A percentile compares a stretch with the other conserved stretches of the same genome.
Evolutionary conservation across 176 grass and related monocot genomes (phyloP).

Genomic region (Thinopyrum elongatum): DNA sequence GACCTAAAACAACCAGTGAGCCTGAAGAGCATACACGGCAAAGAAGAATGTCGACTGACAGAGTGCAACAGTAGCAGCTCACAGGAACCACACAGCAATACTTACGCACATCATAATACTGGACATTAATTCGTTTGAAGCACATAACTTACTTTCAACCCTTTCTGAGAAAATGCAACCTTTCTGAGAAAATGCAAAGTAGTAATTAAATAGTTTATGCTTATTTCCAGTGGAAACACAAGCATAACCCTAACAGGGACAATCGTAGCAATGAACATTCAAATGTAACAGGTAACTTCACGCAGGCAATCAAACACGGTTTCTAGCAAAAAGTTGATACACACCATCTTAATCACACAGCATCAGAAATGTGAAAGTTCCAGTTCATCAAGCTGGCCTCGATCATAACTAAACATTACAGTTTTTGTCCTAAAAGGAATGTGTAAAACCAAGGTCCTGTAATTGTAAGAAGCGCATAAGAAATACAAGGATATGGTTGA

Average conservation of each 20-base stretch:
- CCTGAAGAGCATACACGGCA: no score
- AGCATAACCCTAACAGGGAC: not conserved
- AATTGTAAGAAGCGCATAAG: not conserved
- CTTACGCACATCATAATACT: no score
- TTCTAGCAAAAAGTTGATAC: no score
- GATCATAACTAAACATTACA: slow-evolving; percentile 2
- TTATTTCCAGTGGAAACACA: not conserved
- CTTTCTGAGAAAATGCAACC: not conserved
- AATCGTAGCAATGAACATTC: not conserved
- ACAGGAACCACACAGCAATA: no score
- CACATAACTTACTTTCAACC: no score
- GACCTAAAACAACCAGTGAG: no score
- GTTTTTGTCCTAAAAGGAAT: not conserved
- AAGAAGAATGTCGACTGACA: no score
- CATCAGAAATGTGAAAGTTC: not conserved
- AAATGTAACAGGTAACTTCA: not conserved
- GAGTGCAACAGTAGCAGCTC: no score
- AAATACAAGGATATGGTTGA: no score
- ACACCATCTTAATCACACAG: no score
- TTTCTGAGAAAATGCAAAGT: not conserved
- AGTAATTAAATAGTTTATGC: not conserved
- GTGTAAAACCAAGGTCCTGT: not conserved
- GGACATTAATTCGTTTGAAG: no score
- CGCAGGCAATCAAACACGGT: not conserved
- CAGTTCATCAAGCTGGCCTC: not conserved